These are phyloP conservation scores for Plenodomus lindquistii DNA, from an alignment of 2,329 filamentous ascomycete species.

Conservation along the genomic window DNA sequence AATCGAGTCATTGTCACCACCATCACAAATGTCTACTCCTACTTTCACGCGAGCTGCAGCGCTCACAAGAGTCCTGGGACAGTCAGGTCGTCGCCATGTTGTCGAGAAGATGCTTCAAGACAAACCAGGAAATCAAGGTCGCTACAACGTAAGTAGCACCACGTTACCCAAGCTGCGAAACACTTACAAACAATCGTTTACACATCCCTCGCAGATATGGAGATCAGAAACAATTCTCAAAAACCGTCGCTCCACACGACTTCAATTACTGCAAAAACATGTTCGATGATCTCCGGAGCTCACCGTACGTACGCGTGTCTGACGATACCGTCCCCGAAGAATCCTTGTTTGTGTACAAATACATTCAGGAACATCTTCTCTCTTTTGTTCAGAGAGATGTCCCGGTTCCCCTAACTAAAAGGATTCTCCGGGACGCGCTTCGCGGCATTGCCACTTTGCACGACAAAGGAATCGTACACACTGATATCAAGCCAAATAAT, in stretches of 20 bases:
- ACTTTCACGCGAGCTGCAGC: conserved; percentile 1
- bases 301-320: conserved; percentile 8
- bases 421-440: conserved; percentile 43
- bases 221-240: conserved; percentile 8
- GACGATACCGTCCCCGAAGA: conserved; percentile 51
- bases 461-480: conserved; percentile 20
- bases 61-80: conserved; percentile 10
- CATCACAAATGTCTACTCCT: background rate
- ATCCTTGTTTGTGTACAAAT: conserved; percentile 52
- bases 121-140: conserved; percentile 2
- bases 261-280: conserved; percentile 13
- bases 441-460: conserved; percentile 10
- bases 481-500: conserved; percentile 52
- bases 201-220: conserved; percentile 2
- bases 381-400: conserved; percentile 48
- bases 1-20: background rate
- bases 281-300: conserved; percentile 13
- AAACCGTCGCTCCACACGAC: conserved; percentile 1
- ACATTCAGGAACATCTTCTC: conserved; percentile 50
- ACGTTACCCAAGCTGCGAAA: background rate
- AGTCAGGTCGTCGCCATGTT: conserved; percentile 15
- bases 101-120: conserved; percentile 8
- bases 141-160: conserved; percentile 5
- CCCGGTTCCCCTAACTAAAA: conserved; percentile 44
- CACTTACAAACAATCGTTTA: background rate